A percentile compares a stretch with the other conserved stretches of the same genome.
These are phyloP conservation scores for Blastobotrys elegans DNA, from an alignment of 1,139 yeast genomes.

Conservation along the genomic window DNA sequence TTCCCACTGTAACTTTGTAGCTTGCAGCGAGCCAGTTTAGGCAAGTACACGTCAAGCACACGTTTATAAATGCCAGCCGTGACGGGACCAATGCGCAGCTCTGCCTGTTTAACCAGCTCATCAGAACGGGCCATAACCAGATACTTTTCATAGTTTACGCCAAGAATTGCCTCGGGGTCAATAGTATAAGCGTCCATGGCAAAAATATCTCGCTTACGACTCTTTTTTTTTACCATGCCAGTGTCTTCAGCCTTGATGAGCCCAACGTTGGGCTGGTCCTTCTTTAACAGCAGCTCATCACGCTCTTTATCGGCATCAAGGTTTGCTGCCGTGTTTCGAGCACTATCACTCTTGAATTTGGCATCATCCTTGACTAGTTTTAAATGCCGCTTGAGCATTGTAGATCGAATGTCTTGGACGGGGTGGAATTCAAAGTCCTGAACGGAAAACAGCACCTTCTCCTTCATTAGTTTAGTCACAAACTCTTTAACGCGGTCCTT, in stretches of 20 bases:
- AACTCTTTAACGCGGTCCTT: conserved; percentile 35
- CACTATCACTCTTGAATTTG: conserved; percentile 26
- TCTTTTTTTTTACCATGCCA: not conserved
- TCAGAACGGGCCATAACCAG: conserved; percentile 60
- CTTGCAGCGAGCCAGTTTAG: conserved; percentile 27
- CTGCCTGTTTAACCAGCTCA: conserved; percentile 59
- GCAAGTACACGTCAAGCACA: conserved; percentile 56
- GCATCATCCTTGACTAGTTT: conserved; percentile 21
- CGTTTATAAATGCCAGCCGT: conserved; percentile 61
- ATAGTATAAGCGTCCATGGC: conserved; percentile 17
- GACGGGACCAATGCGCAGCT: conserved; percentile 63
- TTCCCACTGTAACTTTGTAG: conserved; percentile 27
- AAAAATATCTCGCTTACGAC: conserved; percentile 7
- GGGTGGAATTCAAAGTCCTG: conserved; percentile 35
- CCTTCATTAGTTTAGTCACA: conserved; percentile 46
- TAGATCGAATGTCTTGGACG: conserved; percentile 30
- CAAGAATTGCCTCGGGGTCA: conserved; percentile 43
- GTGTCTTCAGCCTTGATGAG: conserved; percentile 17
- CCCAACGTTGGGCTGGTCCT: conserved; percentile 23
- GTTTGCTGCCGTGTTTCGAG: conserved; percentile 27
- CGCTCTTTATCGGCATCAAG: conserved; percentile 56
- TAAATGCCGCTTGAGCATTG: conserved; percentile 23
- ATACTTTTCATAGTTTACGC: conserved; percentile 63
- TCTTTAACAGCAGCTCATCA: conserved; percentile 33
- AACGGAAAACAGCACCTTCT: conserved; percentile 57